Evolutionary conservation across 441 rosid species (phyloP), one percentile per base, ranked within the genome.

Genomic region (Eruca vesicaria): DNA sequence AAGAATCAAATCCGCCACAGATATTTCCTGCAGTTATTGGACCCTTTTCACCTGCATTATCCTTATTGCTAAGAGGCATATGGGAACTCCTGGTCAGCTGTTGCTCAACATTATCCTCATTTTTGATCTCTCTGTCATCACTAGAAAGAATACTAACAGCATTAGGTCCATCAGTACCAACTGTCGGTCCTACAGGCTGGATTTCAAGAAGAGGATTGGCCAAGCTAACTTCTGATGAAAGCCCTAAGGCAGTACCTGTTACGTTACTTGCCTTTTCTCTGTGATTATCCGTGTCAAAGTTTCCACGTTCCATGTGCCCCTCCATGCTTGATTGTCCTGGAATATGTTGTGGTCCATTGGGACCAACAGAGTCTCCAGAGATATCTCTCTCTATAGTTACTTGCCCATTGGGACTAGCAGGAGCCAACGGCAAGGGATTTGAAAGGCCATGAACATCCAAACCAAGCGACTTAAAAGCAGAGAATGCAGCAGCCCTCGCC

Each of bases 391-490:
- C 72, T 75, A 61, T 61, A 57, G 64, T 81, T 72, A 73, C 85
- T 74, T 82, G 68, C 63, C 75, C 77, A 70, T 58, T 68, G 23
- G 71, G 79, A 81, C 80, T 75, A 72, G 81, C 63, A 70, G 71
- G 80, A 75, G 81, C 81, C 63, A 80, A 36, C 19, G 80, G 70
- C 63, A 79, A 64, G 56, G 95, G 89, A 38, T 57, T 85, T 73
- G 97, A 84, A 79, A 92, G 80, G 66, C 86, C 96, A 20, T 88
- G 84, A 59, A 94, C 83, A 80, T 82, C 82, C 62, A 92, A 80
- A 58, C 99, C 98, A 70, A 96, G 97, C 65, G 99, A 87, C 83
- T 89, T 91, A 76, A 90, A 94, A 75, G 97, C 90, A 60, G 95
- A 87, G 82, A 96, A 92, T 76, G 98, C 99, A 84, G 92, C 93